These are phyloP conservation scores for Aristolochia californica DNA, from an alignment of 164 flowering plant genomes.

Conservation along the genomic window DNA sequence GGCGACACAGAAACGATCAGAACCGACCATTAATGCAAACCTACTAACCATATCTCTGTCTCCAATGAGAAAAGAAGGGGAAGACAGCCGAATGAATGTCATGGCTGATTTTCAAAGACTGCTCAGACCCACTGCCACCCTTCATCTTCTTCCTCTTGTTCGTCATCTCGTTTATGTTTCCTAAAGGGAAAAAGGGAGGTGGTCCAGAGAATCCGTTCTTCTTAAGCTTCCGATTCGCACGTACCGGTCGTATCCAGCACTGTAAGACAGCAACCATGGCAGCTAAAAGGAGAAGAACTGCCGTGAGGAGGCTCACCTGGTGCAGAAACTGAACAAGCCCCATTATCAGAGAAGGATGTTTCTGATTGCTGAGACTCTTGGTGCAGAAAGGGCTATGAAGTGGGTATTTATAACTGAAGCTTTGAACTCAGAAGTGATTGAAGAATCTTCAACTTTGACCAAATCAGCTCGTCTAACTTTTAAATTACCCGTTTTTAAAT, in stretches of 20 bases:
- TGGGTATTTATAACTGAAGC: no score
- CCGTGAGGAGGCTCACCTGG: slow-evolving; percentile 11
- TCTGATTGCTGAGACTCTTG: no score
- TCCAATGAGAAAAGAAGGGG: slow-evolving; percentile 74
- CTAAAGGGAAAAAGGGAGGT: slow-evolving; percentile 73
- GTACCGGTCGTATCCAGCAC: slow-evolving; percentile 44
- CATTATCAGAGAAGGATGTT: background rate
- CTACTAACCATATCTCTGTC: slow-evolving; percentile 42
- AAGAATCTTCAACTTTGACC: no score
- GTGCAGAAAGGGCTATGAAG: no score
- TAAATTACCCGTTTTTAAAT: no score
- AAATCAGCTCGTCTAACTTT: no score
- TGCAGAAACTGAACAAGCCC: slow-evolving; percentile 8
- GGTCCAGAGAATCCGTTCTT: slow-evolving; percentile 63
- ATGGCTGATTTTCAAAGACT: slow-evolving; percentile 22
- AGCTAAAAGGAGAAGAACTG: slow-evolving; percentile 9
- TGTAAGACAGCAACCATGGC: slow-evolving; percentile 11
- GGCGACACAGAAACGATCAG: no score
- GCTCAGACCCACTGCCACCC: background rate
- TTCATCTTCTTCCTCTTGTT: slow-evolving; percentile 8
- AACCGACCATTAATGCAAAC: no score
- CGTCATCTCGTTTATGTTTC: slow-evolving; percentile 53
- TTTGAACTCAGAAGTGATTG: no score
- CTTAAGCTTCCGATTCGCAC: slow-evolving; percentile 25
- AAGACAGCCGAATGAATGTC: slow-evolving; percentile 61